These are phyloP conservation scores for Astrephomene gubernaculifera DNA, from an alignment of 139 green algal genomes.

Conservation along the genomic window DNA sequence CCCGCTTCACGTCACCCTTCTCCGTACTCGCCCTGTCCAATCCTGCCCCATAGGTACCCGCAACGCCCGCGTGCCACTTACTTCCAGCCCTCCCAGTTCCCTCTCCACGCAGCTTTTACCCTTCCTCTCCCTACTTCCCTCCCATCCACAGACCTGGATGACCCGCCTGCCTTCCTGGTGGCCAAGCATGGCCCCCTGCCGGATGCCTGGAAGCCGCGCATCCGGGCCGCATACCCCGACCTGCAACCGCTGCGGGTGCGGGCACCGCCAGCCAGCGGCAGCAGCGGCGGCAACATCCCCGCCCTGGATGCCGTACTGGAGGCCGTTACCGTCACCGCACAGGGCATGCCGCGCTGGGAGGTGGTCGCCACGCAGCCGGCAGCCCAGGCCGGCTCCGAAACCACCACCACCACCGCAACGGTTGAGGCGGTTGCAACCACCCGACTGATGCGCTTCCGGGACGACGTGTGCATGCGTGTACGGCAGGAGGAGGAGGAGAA, in stretches of 20 bases:
- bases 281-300: too few species aligned
- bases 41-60: too few species aligned
- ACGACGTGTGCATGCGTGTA: conserved; percentile 57
- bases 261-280: background rate
- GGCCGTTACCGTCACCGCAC: conserved; percentile 23
- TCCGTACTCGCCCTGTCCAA: too few species aligned
- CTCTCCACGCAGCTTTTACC: too few species aligned
- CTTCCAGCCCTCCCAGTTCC: too few species aligned
- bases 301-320: conserved; percentile 7
- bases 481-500: background rate
- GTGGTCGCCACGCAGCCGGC: conserved; percentile 41
- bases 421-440: conserved; percentile 64
- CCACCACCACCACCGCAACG: background rate
- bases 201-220: conserved; percentile 43
- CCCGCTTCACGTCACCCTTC: too few species aligned
- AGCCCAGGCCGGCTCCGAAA: too few species aligned
- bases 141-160: conserved; percentile 26
- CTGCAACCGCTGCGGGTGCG: conserved; percentile 43
- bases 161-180: conserved; percentile 46
- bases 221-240: conserved; percentile 53
- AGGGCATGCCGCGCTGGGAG: conserved; percentile 49
- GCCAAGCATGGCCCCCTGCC: conserved; percentile 19
- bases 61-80: too few species aligned
- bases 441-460: conserved; percentile 58
- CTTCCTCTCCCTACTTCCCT: too few species aligned